Evolutionary conservation across 345 rosid species (phyloP).

Genomic region (Aquilaria yunnanensis): DNA sequence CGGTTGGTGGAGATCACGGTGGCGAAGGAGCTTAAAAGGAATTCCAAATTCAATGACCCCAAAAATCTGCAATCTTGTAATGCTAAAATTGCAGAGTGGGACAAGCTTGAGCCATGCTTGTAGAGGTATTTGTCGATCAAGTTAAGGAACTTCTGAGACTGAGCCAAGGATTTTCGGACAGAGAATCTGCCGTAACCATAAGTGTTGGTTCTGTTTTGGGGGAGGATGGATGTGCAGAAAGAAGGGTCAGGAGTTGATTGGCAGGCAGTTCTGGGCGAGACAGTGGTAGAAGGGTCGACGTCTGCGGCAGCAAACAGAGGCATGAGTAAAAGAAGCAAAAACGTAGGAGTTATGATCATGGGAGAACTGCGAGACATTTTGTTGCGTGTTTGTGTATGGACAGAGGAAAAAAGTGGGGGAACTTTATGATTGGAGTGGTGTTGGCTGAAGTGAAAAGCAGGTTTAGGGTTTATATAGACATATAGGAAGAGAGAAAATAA

Average conservation of each 20-base stretch:
- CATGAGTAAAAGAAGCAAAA: conserved; percentile 21
- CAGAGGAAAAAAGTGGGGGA: too few relatives aligned
- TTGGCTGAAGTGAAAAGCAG: too few relatives aligned
- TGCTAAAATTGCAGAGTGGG: conserved; percentile 45
- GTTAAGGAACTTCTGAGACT: conserved; percentile 47
- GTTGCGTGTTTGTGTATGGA: too few relatives aligned
- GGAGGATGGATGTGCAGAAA: conserved; percentile 57
- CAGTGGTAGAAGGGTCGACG: conserved; percentile 14
- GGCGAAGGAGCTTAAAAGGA: conserved; percentile 36
- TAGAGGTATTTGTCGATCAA: conserved; percentile 46
- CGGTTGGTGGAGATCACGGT: conserved; percentile 32
- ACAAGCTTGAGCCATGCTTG: conserved; percentile 25
- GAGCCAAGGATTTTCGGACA: conserved; percentile 51
- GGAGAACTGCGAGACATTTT: too few relatives aligned
- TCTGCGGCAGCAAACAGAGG: too few relatives aligned
- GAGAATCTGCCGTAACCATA: conserved; percentile 50
- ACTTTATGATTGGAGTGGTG: too few relatives aligned
- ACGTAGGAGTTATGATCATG: neutral
- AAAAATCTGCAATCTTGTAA: conserved; percentile 67
- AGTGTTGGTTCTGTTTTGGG: conserved; percentile 37
- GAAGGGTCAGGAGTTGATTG: conserved; percentile 56
- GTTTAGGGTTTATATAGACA: too few relatives aligned
- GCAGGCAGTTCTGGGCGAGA: conserved; percentile 38
- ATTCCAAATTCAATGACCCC: conserved; percentile 51
- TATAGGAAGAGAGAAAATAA: too few relatives aligned